Evolutionary conservation across 2,329 filamentous ascomycete species (phyloP), one percentile per base, ranked within the genome.

Genomic region (Grosmannia clavigera): DNA sequence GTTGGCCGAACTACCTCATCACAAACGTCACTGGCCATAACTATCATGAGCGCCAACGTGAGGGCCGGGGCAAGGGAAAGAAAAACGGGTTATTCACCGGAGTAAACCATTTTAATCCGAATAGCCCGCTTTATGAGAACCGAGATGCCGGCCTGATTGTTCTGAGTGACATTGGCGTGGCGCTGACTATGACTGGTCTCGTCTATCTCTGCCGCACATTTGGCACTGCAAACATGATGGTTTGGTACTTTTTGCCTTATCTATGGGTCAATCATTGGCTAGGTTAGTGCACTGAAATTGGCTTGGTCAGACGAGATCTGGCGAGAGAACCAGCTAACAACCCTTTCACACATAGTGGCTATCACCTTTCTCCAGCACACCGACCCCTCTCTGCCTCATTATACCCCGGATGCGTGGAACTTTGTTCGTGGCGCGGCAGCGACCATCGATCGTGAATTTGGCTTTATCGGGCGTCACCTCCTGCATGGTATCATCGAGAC

Each of bases 251-350:
- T 70, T 71, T 95, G 61, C 94, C 94, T 46, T 99, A 97, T 74
- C 80, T 96, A 63, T 96, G 92, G 92, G 92, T 96, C 60, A 95
- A 97, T 83, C 91, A 96, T 83, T 97, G 92, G 92, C 87, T 97
- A 60, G 90, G 90, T 94, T 85, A 81, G 88, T 81, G 2, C 38
- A 16, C 29, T 53, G 19, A 35, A 35, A 2, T 10, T 10, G 33
- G 33, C 33, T 35, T 35, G 33, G 7, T 16, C 1, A 46, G 25
- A 27, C 4, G 29, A 27, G 19, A 38, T 22, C 19, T 4, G 52
- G 56, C 35, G 11, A 19, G 29, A 29, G 9, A 22, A 2, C 12
- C 12, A 16, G 56, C 57, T 59, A 52, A 59, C 46, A 29, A 22
- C 16, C 40, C 16, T n/a, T 46, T 35, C 14, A 16, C 9, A 2